Evolutionary conservation across 805 yeast genomes (phyloP).

Genomic region (Lipomyces kockii): DNA sequence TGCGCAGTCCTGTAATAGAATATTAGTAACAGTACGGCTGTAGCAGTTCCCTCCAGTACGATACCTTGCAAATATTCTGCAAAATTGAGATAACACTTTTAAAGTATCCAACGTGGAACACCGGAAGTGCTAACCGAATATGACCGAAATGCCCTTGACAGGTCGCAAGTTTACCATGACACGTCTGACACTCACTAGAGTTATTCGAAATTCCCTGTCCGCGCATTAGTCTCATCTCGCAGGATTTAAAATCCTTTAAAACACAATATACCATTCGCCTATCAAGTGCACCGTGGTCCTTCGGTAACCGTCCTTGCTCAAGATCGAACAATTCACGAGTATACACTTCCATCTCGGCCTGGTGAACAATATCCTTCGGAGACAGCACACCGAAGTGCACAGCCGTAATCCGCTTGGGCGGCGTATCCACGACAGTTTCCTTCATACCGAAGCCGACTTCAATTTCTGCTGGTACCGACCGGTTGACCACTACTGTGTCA

Average conservation of each 20-base stretch:
- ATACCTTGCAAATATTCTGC: constrained; percentile 81
- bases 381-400: constrained; percentile 92
- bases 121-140: constrained; percentile 88
- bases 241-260: background rate
- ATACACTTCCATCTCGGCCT: constrained; percentile 90
- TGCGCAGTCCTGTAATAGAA: constrained; percentile 61
- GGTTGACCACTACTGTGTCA: background rate
- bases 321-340: constrained; percentile 91
- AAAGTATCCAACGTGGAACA: constrained; percentile 96
- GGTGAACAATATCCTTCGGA: constrained; percentile 87
- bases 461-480: background rate
- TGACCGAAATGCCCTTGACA: constrained; percentile 99
- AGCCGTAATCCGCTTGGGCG: constrained; percentile 89
- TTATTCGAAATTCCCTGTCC: constrained; percentile 79
- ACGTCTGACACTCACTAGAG: constrained; percentile 82
- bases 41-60: background rate
- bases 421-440: constrained; percentile 62
- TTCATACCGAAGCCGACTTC: constrained; percentile 44
- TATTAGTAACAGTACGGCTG: background rate
- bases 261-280: constrained; percentile 61
- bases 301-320: constrained; percentile 81
- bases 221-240: background rate
- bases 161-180: constrained; percentile 87
- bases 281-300: constrained; percentile 85
- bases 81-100: constrained; percentile 85